These are phyloP conservation scores for Moniliophthora roreri DNA, from an alignment of 1,284 basidiomycete genomes.

Conservation along the genomic window DNA sequence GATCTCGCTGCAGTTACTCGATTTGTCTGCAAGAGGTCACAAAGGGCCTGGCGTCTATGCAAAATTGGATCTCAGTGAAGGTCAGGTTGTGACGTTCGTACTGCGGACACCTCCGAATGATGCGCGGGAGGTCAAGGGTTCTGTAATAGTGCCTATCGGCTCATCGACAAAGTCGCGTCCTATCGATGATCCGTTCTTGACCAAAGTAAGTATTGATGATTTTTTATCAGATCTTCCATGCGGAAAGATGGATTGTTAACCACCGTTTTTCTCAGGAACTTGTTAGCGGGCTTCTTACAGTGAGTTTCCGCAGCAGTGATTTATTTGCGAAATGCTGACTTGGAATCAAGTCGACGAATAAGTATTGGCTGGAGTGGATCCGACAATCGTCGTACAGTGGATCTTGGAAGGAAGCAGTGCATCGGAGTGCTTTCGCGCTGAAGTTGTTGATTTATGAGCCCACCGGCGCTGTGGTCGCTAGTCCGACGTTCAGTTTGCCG, in stretches of 20 bases:
- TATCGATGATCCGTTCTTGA: slow-evolving; percentile 61
- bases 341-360: slow-evolving; percentile 59
- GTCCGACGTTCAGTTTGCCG: slow-evolving; percentile 90
- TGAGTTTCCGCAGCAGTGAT: slow-evolving; percentile 23
- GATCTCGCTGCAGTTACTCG: slow-evolving; percentile 57
- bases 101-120: slow-evolving; percentile 59
- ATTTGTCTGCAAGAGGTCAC: slow-evolving; percentile 66
- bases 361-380: slow-evolving; percentile 90
- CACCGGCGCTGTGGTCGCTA: slow-evolving; percentile 88
- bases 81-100: slow-evolving; percentile 85
- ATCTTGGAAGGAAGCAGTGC: slow-evolving; percentile 91
- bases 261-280: slow-evolving; percentile 38
- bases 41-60: slow-evolving; percentile 55
- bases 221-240: neutral
- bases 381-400: slow-evolving; percentile 80
- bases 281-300: slow-evolving; percentile 52
- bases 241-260: neutral
- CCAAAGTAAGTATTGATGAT: slow-evolving; percentile 40
- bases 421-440: slow-evolving; percentile 84
- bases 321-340: neutral
- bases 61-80: slow-evolving; percentile 69
- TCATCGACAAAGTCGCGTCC: slow-evolving; percentile 1
- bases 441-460: slow-evolving; percentile 86
- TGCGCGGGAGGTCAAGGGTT: too few species aligned
- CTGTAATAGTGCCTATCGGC: neutral